phyloP scores from a whole-genome alignment of 805 yeast genomes.

The Saccharomycopsis fermentans region DNA sequence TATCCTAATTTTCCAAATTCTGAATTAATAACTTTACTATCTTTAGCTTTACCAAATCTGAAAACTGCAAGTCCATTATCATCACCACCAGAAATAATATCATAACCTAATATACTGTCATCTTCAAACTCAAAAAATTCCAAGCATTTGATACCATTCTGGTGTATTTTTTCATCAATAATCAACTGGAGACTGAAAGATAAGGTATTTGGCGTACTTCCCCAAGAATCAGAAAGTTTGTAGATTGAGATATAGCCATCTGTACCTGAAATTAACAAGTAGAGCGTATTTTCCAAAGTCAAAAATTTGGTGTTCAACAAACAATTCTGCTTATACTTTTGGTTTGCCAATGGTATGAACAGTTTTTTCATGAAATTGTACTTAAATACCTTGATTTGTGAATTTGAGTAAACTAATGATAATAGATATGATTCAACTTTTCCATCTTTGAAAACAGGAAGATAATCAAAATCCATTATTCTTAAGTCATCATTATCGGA shows the following conservation, averaged over 20 bases:
- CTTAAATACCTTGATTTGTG: slow-evolving; percentile 58
- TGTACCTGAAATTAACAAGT: slow-evolving; percentile 57
- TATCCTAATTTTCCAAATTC: slow-evolving; percentile 16
- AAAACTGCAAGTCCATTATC: slow-evolving; percentile 62
- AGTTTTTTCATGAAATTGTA: slow-evolving; percentile 29
- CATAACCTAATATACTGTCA: slow-evolving; percentile 15
- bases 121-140: slow-evolving; percentile 7
- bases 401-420: slow-evolving; percentile 77
- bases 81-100: slow-evolving; percentile 78
- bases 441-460: slow-evolving; percentile 27
- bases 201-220: not conserved
- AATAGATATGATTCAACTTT: slow-evolving; percentile 38
- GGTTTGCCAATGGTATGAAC: slow-evolving; percentile 38
- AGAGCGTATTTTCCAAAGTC: slow-evolving; percentile 21
- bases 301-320: slow-evolving; percentile 51
- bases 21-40: slow-evolving; percentile 21
- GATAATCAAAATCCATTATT: slow-evolving; percentile 71
- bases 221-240: slow-evolving; percentile 29
- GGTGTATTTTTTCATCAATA: slow-evolving; percentile 53
- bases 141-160: slow-evolving; percentile 60
- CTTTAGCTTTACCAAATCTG: slow-evolving; percentile 20
- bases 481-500: slow-evolving; percentile 69
- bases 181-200: slow-evolving; percentile 13
- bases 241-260: slow-evolving; percentile 72
- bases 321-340: slow-evolving; percentile 65